Evolutionary conservation across 2,329 filamentous ascomycete species (phyloP).

Genomic region (Hypoxylon rubiginosum): DNA sequence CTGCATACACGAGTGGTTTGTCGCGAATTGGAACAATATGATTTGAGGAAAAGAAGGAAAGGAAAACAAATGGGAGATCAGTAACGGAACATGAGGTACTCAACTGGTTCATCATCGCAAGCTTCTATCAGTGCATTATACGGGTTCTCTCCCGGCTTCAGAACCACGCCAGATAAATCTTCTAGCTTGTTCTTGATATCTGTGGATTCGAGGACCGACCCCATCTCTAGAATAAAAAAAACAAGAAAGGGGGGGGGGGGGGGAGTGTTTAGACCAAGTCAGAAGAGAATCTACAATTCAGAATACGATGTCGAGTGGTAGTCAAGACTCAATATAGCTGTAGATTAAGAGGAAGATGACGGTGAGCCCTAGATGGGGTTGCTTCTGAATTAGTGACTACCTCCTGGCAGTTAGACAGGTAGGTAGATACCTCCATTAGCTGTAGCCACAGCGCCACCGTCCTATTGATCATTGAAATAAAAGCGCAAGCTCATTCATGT

Average conservation of each 20-base stretch:
- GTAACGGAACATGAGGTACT: conserved; percentile 45
- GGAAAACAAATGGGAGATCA: not conserved
- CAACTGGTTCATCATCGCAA: conserved; percentile 76
- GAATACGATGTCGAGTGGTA: no score
- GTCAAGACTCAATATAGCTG: no score
- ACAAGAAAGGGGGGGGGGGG: not conserved
- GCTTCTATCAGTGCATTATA: conserved; percentile 80
- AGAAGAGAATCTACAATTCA: not conserved
- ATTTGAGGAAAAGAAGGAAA: not conserved
- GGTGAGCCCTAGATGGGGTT: not conserved
- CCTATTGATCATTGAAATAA: no score
- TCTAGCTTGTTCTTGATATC: conserved; percentile 66
- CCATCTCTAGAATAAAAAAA: conserved; percentile 48
- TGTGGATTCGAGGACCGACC: conserved; percentile 54
- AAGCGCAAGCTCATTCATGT: not conserved
- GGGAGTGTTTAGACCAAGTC: not conserved
- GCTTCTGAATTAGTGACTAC: no score
- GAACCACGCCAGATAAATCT: conserved; percentile 65
- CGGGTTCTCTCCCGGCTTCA: conserved; percentile 74
- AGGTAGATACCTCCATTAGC: not conserved
- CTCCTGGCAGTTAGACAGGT: no score
- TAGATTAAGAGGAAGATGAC: not conserved
- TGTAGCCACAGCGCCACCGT: not conserved
- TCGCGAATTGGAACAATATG: not conserved
- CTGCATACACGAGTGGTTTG: not conserved